Conservation (phyloP, 75 land plant species). For the Ceratopteris richardii region DNA sequence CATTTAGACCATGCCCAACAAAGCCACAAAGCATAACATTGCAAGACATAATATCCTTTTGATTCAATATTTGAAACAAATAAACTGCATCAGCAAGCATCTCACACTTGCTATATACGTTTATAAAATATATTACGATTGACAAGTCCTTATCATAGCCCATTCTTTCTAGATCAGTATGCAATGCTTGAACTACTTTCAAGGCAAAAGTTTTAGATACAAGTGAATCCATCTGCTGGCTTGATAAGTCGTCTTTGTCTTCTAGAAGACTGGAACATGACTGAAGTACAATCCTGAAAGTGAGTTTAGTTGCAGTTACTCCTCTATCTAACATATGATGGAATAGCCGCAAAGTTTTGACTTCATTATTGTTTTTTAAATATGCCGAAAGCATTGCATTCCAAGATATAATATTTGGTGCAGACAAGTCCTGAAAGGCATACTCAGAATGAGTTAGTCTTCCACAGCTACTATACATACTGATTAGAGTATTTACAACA, state of each 20-base stretch:
- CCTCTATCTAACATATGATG: conserved; percentile 39
- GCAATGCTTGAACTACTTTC: not conserved
- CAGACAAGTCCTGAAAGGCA: not conserved
- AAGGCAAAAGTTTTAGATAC: not conserved
- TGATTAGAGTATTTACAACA: conserved; percentile 32
- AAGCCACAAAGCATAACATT: not conserved
- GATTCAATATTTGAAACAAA: not conserved
- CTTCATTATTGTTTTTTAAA: conserved; percentile 34
- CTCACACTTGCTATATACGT: not conserved
- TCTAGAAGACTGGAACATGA: conserved; percentile 34
- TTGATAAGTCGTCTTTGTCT: too few species aligned
- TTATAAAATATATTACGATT: not conserved
- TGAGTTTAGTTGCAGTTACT: conserved; percentile 34
- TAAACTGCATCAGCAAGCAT: not conserved
- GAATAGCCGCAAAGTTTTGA: conserved; percentile 33
- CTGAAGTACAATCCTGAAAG: conserved; percentile 49
- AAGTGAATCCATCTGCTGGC: conserved; percentile 1
- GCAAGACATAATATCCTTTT: not conserved
- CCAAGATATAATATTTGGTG: conserved; percentile 27
- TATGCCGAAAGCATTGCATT: conserved; percentile 54
- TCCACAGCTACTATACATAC: conserved; percentile 23
- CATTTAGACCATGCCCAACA: conserved; percentile 4
- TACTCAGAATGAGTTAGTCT: conserved; percentile 6
- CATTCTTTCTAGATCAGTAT: not conserved
- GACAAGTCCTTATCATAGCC: not conserved